Conservation (phyloP, 208 protist genomes). For the Endotrypanum monterogeii region DNA sequence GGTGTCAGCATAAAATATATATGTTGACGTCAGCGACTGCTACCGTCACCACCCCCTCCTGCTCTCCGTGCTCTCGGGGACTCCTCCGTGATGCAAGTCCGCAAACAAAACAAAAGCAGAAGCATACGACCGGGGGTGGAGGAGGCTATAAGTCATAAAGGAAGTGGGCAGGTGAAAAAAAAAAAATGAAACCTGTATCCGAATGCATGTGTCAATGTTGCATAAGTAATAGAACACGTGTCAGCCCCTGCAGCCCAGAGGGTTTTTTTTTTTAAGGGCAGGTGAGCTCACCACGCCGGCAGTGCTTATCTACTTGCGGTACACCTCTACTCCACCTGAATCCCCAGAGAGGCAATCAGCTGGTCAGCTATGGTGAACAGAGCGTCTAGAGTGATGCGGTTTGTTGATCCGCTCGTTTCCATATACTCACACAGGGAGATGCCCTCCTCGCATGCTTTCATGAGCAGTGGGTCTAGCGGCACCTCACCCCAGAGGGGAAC, state of each 20-base stretch:
- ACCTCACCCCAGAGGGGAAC: constrained; percentile 88
- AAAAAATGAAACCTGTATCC: not conserved
- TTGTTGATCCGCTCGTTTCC: constrained; percentile 25
- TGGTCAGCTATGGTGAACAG: constrained; percentile 46
- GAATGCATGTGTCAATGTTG: not conserved
- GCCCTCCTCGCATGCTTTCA: constrained; percentile 92
- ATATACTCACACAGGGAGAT: constrained; percentile 55
- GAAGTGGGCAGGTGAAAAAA: not conserved
- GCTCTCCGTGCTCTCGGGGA: not conserved
- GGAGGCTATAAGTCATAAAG: too few relatives aligned
- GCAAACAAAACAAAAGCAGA: not conserved
- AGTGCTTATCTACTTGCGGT: not conserved
- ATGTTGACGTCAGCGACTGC: too few relatives aligned
- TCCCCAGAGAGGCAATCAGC: constrained; percentile 43
- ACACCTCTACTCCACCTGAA: constrained; percentile 20
- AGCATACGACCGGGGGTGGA: not conserved
- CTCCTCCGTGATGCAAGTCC: not conserved
- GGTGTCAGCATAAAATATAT: too few relatives aligned
- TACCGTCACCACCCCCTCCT: too few relatives aligned
- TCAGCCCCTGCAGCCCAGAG: not conserved
- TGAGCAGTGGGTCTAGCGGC: constrained; percentile 90
- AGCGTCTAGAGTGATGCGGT: constrained; percentile 50
- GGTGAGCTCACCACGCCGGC: not conserved
- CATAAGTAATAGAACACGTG: not conserved
- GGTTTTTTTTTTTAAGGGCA: not conserved